Evolutionary conservation across 2,329 filamentous ascomycete genomes (phyloP), one percentile per base, ranked within the genome.

Genomic region (Atkinsonella texensis): DNA sequence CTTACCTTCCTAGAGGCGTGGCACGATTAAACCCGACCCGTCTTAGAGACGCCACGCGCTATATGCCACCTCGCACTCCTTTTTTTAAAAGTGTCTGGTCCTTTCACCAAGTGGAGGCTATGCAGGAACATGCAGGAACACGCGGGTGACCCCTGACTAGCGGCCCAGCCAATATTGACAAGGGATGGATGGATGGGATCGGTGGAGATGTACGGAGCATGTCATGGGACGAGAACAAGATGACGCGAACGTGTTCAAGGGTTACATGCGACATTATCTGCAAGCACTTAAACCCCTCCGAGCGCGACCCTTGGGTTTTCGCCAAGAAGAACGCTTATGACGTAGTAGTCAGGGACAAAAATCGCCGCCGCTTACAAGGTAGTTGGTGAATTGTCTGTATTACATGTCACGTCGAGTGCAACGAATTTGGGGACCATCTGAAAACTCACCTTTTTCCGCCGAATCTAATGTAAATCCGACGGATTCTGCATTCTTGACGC

Each of bases 91-190:
- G 12, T 48, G 46, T 42, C 35, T 41, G 18, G n/a, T n/a, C n/a
- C n/a, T n/a, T n/a, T n/a, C n/a, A n/a, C 28, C 46, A 48, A n/a
- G 46, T 48, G 46, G 32, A 40, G 12, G 18, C 8, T 10, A 20
- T 38, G 48, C 48, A 49, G 48, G 48, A 42, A 42, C 38, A 20
- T 38, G 48, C 48, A 49, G 48, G 48, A 42, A 42, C 38, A 38
- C 40, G 31, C 48, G 23, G 48, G 40, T 43, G 18, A n/a, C 48
- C 40, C 48, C 48, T 43, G 48, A 32, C 48, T 49, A 49, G 48
- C 28, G n/a, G 17, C 41, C 18, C 18, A 43, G 41, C 41, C 18
- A 20, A 12, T 3, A 28, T 15, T n/a, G 43, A 3, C 45, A 35
- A 28, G 45, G 39, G 20, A 33, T 20, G 41, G 40, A 18, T 18